Evolutionary conservation across 768 basidiomycete genomes (phyloP).

Genomic region (Rhodotorula diobovata): DNA sequence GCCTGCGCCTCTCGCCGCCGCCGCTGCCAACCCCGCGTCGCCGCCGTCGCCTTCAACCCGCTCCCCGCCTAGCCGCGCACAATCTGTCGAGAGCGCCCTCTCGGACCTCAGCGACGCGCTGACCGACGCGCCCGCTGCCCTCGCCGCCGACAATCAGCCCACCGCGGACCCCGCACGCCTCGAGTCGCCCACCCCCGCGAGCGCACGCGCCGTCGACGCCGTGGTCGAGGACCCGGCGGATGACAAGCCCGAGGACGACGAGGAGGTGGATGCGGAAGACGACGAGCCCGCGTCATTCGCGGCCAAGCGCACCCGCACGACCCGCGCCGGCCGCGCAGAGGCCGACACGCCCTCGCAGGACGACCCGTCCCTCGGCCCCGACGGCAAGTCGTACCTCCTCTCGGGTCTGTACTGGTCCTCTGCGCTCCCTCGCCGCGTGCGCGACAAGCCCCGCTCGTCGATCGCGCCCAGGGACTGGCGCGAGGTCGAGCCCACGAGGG

Average conservation of each 20-base stretch:
- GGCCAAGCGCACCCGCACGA: background rate
- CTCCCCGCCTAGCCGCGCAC: background rate
- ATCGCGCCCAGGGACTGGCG: constrained; percentile 1
- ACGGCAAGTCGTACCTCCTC: constrained; percentile 20
- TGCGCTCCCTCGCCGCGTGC: background rate
- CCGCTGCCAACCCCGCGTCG: background rate
- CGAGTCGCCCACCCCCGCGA: constrained; percentile 6
- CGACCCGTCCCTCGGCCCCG: background rate
- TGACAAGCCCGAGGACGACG: too few species aligned
- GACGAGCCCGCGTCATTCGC: background rate
- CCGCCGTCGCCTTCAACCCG: background rate
- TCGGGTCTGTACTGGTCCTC: constrained; percentile 23
- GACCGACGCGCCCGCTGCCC: background rate
- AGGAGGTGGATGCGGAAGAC: background rate
- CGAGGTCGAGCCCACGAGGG: background rate
- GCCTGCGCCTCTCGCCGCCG: background rate
- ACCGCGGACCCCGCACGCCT: background rate
- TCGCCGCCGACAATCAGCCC: background rate
- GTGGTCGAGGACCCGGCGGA: background rate
- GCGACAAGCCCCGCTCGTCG: background rate
- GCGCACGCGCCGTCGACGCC: background rate
- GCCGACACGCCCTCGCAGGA: background rate
- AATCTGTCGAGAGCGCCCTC: background rate
- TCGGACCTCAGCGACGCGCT: background rate
- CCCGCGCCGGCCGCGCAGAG: background rate